These are phyloP conservation scores for Coniferiporia weirii DNA, from an alignment of 1,284 basidiomycete genomes.

Conservation along the genomic window DNA sequence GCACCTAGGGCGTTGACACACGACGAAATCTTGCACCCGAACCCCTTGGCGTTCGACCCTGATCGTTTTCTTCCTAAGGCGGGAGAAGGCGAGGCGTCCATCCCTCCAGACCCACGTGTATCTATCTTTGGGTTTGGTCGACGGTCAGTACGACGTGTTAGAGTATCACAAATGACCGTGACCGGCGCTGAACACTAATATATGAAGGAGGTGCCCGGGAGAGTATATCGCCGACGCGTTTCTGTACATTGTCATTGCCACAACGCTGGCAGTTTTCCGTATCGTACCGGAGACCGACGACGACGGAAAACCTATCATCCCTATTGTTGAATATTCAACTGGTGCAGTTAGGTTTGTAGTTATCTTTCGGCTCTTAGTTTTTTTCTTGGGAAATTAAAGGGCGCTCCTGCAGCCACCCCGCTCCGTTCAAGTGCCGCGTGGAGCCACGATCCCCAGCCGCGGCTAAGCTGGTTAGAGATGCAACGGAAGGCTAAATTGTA, in stretches of 20 bases:
- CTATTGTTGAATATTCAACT: slow-evolving; percentile 13
- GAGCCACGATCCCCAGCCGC: slow-evolving; percentile 23
- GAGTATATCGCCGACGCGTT: slow-evolving; percentile 10
- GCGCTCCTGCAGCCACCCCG: slow-evolving; percentile 26
- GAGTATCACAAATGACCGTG: slow-evolving; percentile 1
- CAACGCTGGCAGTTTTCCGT: slow-evolving; percentile 14
- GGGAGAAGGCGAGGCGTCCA: not conserved
- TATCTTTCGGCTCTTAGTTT: too few relatives aligned
- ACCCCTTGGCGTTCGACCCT: slow-evolving; percentile 26
- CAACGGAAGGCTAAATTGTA: not conserved
- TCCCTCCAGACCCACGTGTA: slow-evolving; percentile 10
- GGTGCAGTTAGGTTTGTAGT: not conserved
- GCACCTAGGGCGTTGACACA: slow-evolving; percentile 1
- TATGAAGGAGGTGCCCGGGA: slow-evolving; percentile 15
- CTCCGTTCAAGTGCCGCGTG: slow-evolving; percentile 30
- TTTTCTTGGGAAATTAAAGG: not conserved
- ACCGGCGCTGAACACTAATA: slow-evolving; percentile 17
- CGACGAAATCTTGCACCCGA: slow-evolving; percentile 17
- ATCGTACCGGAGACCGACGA: slow-evolving; percentile 13
- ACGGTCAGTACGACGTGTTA: slow-evolving; percentile 1
- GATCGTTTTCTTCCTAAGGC: slow-evolving; percentile 21
- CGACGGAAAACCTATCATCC: slow-evolving; percentile 8
- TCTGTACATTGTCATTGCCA: slow-evolving; percentile 15
- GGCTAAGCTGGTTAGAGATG: not conserved
- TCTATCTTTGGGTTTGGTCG: slow-evolving; percentile 6